Evolutionary conservation across 805 yeast species (phyloP).

Genomic region (Sporopachydermia quercuum): DNA sequence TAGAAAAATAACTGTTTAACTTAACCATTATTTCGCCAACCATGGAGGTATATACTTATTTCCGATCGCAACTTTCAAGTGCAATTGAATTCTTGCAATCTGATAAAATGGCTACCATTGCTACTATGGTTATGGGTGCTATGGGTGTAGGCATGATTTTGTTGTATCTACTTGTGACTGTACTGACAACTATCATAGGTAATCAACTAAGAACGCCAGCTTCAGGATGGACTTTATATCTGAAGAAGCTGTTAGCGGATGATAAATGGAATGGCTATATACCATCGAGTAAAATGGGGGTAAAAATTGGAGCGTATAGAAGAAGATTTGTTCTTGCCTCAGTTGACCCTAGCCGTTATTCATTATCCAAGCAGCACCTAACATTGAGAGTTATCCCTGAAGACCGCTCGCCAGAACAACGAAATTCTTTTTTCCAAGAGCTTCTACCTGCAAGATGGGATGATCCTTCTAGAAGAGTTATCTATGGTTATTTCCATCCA

Average conservation of each 20-base stretch:
- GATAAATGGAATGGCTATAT: background rate
- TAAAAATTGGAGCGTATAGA: background rate
- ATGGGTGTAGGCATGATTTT: background rate
- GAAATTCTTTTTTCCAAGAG: background rate
- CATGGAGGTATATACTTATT: no score
- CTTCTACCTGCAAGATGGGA: slow-evolving; percentile 3
- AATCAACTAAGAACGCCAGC: background rate
- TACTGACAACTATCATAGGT: background rate
- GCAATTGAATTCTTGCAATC: background rate
- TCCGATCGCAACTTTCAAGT: no score
- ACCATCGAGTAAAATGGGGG: background rate
- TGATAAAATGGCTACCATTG: background rate
- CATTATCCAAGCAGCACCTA: background rate
- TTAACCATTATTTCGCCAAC: no score
- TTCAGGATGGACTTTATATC: background rate
- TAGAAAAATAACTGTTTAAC: no score
- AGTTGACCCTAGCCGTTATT: background rate
- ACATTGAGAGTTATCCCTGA: background rate
- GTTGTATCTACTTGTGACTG: background rate
- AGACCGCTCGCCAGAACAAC: background rate
- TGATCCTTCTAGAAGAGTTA: slow-evolving; percentile 25
- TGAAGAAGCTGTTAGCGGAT: background rate
- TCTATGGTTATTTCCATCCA: slow-evolving; percentile 90
- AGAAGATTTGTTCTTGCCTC: background rate
- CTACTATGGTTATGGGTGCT: background rate